Evolutionary conservation across 257 asterid genomes (phyloP), one percentile per base, ranked within the genome.

Genomic region (Nicotiana attenuata): DNA sequence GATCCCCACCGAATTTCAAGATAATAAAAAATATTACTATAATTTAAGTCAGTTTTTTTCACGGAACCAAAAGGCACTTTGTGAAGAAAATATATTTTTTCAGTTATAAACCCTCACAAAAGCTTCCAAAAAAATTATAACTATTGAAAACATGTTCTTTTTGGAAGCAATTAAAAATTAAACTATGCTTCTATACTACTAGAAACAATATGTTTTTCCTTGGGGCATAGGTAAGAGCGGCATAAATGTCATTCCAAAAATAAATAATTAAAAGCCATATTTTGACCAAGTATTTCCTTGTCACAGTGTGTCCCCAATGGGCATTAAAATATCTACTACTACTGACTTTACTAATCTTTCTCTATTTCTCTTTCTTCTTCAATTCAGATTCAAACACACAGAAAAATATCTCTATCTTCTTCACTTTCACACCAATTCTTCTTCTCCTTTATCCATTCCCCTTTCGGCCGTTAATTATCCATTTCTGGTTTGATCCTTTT

Each of bases 361-460:
- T 38, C 38, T 38, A 24, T 10, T 57, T 31, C 41, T 57, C 81
- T 55, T 13, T 60, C 50, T 7, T 56, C 0, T 20, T 81, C 7
- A 41, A 80, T 24, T 33, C 52, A 26, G n/a, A n/a, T n/a, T n/a
- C n/a, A n/a, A n/a, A 59, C 47, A 59, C 81, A 69, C 19, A 31
- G 41, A 15, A 57, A 0, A n/a, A 0, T 41, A 60, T 59, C 38
- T 33, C 77, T 77, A 22, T 81, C 87, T 80, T 31, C 77, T 50
- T 68, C 83, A 65, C 63, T n/a, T n/a, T 10, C 55, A 35, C 53
- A 29, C 63, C 35, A 66, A 31, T 77, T 56, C 7, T n/a, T 47
- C 65, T 79, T 73, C 38, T 75, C 59, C 77, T 76, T 77, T 78
- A 82, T 84, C 87, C 83, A 52, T 64, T 82, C 63, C 53, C 65